phyloP scores from a whole-genome alignment of 2,329 filamentous ascomycete species.

The Simplicillium aogashimaense region DNA sequence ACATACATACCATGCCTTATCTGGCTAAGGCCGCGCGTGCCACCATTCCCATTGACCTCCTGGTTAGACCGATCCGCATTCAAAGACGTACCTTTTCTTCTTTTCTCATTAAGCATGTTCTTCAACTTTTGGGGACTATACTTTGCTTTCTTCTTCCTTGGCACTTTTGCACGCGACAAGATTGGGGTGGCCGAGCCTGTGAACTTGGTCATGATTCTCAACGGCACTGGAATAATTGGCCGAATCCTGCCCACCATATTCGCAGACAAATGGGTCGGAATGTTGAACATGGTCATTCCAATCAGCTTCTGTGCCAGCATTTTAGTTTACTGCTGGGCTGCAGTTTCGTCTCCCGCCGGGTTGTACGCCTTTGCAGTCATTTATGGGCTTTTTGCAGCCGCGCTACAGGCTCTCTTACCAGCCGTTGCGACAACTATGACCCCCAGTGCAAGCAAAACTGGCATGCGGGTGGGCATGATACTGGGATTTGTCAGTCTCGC shows the following conservation, averaged over 20 bases:
- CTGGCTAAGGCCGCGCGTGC: conserved; percentile 29
- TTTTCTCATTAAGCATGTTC: conserved; percentile 22
- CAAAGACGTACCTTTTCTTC: conserved; percentile 24
- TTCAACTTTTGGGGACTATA: conserved; percentile 25
- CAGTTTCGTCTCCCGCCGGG: conserved; percentile 12
- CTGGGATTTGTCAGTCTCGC: conserved; percentile 19
- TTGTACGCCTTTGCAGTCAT: conserved; percentile 21
- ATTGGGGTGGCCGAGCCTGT: conserved; percentile 12
- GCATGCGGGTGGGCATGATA: conserved; percentile 25
- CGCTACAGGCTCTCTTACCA: conserved; percentile 40
- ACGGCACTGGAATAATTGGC: conserved; percentile 39
- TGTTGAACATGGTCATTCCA: conserved; percentile 40
- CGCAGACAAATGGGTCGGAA: conserved; percentile 37
- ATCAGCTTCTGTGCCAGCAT: conserved; percentile 12
- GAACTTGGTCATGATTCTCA: conserved; percentile 26
- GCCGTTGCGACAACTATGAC: conserved; percentile 33
- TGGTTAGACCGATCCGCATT: conserved; percentile 34
- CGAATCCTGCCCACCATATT: conserved; percentile 36
- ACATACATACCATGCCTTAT: conserved; percentile 27
- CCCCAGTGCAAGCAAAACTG: conserved; percentile 18
- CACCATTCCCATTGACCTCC: conserved; percentile 25
- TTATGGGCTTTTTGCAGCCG: conserved; percentile 41
- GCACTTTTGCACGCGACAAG: conserved; percentile 32
- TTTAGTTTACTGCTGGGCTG: conserved; percentile 19
- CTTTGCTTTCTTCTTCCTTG: conserved; percentile 37